phyloP scores from a whole-genome alignment of 768 basidiomycete genomes.

The Suillus tomentosus region DNA sequence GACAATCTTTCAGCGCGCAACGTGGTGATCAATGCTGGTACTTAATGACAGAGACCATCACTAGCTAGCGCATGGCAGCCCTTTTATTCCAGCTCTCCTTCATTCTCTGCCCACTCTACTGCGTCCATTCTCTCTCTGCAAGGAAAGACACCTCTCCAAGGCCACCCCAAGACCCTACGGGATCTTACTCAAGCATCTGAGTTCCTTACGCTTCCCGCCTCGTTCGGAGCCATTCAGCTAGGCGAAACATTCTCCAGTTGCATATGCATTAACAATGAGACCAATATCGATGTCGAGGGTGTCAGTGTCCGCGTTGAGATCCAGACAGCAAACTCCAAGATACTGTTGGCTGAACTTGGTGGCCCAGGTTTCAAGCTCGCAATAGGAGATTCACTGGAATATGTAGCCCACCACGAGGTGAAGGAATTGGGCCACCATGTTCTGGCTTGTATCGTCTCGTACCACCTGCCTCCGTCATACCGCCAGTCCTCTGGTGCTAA shows the following conservation, averaged over 20 bases:
- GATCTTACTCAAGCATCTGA: constrained; percentile 81
- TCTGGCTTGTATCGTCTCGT: constrained; percentile 80
- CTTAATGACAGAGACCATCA: constrained; percentile 61
- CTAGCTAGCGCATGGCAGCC: constrained; percentile 81
- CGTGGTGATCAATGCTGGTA: constrained; percentile 6
- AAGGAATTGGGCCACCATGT: constrained; percentile 94
- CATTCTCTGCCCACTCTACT: constrained; percentile 81
- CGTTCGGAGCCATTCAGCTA: constrained; percentile 85
- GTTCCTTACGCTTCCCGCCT: constrained; percentile 75
- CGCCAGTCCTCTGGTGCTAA: constrained; percentile 50
- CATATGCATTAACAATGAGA: constrained; percentile 82
- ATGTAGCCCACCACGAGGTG: constrained; percentile 81
- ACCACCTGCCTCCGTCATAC: constrained; percentile 66
- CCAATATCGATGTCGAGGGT: constrained; percentile 59
- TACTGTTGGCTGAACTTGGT: constrained; percentile 63
- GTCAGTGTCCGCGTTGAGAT: constrained; percentile 78
- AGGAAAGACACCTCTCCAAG: constrained; percentile 65
- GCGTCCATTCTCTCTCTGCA: constrained; percentile 78
- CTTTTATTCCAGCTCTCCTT: constrained; percentile 81
- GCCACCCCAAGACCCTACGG: constrained; percentile 81
- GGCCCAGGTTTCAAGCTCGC: constrained; percentile 49
- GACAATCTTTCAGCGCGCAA: neutral
- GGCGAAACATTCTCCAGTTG: constrained; percentile 88
- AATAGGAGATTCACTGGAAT: constrained; percentile 63
- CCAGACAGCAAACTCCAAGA: constrained; percentile 75